Base-by-base conservation (phyloP, 2,329 filamentous ascomycete species). In the Incumbomyces lentus region DNA sequence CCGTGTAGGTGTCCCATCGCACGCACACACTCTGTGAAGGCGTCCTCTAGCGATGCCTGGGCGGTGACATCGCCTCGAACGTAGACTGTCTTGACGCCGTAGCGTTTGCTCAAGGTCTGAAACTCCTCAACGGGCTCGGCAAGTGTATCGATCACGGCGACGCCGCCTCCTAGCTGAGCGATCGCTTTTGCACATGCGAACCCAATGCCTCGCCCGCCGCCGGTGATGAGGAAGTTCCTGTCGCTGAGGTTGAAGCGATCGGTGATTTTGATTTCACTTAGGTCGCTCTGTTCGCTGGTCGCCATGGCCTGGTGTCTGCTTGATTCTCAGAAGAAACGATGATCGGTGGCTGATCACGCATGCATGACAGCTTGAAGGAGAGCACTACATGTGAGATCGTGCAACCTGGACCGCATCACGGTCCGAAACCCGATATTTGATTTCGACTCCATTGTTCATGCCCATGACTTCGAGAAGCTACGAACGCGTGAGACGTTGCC, bases 171-270 rank as follows among this genome's bases (percentile, higher is more conserved):
- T 35, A 51, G 48, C 38, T 52, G 48, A 18, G 50, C 48, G 13
- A 52, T 51, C 10, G 52, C 50, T 17, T 51, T 34, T n/a, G 48
- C 47, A 33, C 49, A 47, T 29, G 50, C 46, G 36, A 50, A 51
- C 13, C 52, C 52, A 30, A 54, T 52, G 10, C 52, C 52, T 30
- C 50, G 42, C 11, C 46, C 52, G 12, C 52, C 52, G 12, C 52
- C 52, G 11, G 50, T 51, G n/a, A 54, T 40, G 36, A 54, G 46
- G 47, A 44, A 52, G 34, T 51, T 52, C 31, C 44, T 49, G 32
- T 44, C 41, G 29, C 38, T 46, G 22, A 53, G 49, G 12, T 51
- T 44, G 41, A 53, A 49, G 39, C 39, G 39, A 31, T 41, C 39
- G 30, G 39, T 41, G 30, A 41, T 41, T n/a, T 41, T 41, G 39